phyloP scores from a whole-genome alignment of 2,329 filamentous ascomycete genomes.

The Talaromyces verruculosus region DNA sequence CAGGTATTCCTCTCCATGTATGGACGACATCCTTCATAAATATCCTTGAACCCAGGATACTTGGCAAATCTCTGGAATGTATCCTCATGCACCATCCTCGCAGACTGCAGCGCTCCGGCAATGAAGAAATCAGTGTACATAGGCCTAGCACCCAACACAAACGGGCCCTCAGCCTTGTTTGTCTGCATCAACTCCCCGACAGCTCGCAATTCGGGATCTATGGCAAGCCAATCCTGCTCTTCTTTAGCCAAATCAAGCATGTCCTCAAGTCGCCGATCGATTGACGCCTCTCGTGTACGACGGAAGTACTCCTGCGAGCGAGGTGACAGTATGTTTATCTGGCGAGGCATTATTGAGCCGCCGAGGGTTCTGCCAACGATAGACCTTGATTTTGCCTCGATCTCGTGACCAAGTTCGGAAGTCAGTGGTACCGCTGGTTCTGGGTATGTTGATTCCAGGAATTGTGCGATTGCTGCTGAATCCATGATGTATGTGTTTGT shows the following conservation, averaged over 20 bases:
- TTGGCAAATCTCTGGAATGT: slow-evolving; percentile 31
- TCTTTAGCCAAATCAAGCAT: slow-evolving; percentile 23
- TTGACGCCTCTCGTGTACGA: slow-evolving; percentile 38
- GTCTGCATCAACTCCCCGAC: slow-evolving; percentile 38
- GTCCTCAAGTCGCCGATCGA: slow-evolving; percentile 40
- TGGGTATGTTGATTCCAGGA: slow-evolving; percentile 45
- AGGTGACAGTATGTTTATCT: slow-evolving; percentile 40
- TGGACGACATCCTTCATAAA: slow-evolving; percentile 16
- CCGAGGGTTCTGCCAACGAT: slow-evolving; percentile 32
- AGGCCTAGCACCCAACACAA: slow-evolving; percentile 40
- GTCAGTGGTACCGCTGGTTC: slow-evolving; percentile 35
- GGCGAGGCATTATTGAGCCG: slow-evolving; percentile 40
- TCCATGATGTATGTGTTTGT: slow-evolving; percentile 45
- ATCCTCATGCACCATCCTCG: slow-evolving; percentile 34
- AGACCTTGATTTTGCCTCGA: slow-evolving; percentile 35
- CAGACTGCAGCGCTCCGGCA: slow-evolving; percentile 38
- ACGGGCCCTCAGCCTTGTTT: slow-evolving; percentile 39
- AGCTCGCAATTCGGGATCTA: slow-evolving; percentile 28
- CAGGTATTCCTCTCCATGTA: slow-evolving; percentile 15
- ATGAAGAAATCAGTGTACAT: slow-evolving; percentile 45
- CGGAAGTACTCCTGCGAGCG: slow-evolving; percentile 42
- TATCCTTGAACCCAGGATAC: slow-evolving; percentile 28
- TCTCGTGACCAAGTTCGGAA: slow-evolving; percentile 38
- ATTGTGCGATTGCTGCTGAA: slow-evolving; percentile 41
- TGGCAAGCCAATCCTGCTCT: slow-evolving; percentile 19